Percentiles rank a stretch among this genome's conserved stretches.
phyloP scores from a whole-genome alignment of 2,329 filamentous ascomycete genomes.

The Westerdykella ornata region DNA sequence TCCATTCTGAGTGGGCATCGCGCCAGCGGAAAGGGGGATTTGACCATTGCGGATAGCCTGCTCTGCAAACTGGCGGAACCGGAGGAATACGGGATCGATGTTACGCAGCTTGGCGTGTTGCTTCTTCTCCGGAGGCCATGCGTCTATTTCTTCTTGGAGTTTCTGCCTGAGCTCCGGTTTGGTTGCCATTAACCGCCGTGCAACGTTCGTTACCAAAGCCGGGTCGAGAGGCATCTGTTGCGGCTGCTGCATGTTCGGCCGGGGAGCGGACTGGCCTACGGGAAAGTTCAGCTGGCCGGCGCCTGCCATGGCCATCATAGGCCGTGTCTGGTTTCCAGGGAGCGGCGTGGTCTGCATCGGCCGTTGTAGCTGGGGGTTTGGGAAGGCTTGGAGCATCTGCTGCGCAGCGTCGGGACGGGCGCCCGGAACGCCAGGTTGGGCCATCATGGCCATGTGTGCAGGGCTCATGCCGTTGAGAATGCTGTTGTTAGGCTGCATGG shows the following conservation, averaged over 20 bases:
- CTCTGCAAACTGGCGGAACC: constrained; percentile 47
- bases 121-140: constrained; percentile 42
- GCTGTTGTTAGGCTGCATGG: constrained; percentile 10
- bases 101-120: constrained; percentile 41
- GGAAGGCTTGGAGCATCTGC: constrained; percentile 40
- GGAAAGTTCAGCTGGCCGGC: constrained; percentile 5
- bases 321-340: constrained; percentile 30
- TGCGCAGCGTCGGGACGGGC: constrained; percentile 37
- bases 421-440: constrained; percentile 30
- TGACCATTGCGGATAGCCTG: constrained; percentile 16
- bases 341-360: constrained; percentile 48
- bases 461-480: constrained; percentile 27
- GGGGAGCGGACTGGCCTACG: constrained; percentile 8
- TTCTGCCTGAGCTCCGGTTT: constrained; percentile 46
- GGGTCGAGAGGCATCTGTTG: constrained; percentile 17
- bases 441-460: constrained; percentile 34
- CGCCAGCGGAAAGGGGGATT: constrained; percentile 1
- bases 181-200: constrained; percentile 43
- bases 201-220: constrained; percentile 39
- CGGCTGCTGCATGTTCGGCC: constrained; percentile 14
- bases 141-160: constrained; percentile 39
- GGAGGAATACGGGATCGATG: constrained; percentile 46
- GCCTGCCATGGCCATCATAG: constrained; percentile 24
- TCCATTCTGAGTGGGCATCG: constrained; percentile 11
- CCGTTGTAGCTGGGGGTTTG: constrained; percentile 45